Evolutionary conservation across 345 rosid species (phyloP), one percentile per base, ranked within the genome.

Genomic region (Camelina neglecta): DNA sequence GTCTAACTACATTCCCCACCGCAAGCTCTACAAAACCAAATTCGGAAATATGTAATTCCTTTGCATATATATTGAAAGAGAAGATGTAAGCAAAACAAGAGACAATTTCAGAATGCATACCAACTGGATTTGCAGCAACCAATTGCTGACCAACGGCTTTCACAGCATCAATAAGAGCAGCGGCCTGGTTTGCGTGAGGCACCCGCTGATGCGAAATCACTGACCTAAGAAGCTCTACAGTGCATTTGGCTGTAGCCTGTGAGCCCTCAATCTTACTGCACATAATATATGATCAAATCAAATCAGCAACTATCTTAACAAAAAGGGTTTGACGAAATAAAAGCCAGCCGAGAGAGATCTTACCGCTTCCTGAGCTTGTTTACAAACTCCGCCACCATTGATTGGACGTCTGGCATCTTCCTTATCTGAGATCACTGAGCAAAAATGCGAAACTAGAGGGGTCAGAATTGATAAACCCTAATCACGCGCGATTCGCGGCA

Each of bases 251-350:
- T 13, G 97, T 92, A 23, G 98, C 96, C 23, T 89, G 98, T 49
- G 98, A 93, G 49, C 99, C 99, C 79, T 96, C 99, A 33, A 96
- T 88, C 89, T 90, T 88, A 51, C 98, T 91, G 93, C 69, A 26
- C 68, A 35, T 13, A 59, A 33, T 18, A 58, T 8, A 62, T 50
- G 45, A 41, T 41, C 57, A 38, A 65, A 60, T 50, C 65, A 31
- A 60, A 59, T 49, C 7, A 42, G 29, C 45, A 41, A 65, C 8
- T 23, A 41, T 36, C 64, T 15, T 11, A 13, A 54, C 8, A 6
- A 47, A 47, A 41, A 61, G 56, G 58, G 57, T 60, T 68, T 76
- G 21, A 48, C 71, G 16, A 65, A 70, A 44, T 41, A n/a, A 16
- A 16, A 29, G 31, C 31, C 31, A 53, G 12, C 53, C 9, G 63